Evolutionary conservation across 805 yeast genomes (phyloP), one percentile per base, ranked within the genome.

Genomic region (Kodamaea fukazawae): DNA sequence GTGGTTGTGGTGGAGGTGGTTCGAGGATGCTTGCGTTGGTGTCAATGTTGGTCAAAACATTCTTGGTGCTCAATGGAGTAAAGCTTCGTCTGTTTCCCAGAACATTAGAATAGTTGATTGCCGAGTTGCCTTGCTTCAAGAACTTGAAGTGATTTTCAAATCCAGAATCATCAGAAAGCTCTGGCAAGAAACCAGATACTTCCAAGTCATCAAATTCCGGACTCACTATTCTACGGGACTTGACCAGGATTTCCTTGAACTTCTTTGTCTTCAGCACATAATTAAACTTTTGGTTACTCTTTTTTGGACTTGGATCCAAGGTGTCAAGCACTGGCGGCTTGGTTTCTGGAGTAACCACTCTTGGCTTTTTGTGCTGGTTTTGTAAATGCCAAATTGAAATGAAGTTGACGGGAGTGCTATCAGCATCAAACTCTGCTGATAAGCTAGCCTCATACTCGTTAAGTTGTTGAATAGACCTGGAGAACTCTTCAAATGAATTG

Each of bases 91-190:
- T 49, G 34, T 55, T 41, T 12, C 53, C 55, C 8, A 43, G 18
- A 17, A 38, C 44, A 36, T 48, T 52, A 3, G 54, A 43, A 29
- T 40, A 46, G 18, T 49, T 45, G 16, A 47, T 33, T 10, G 37
- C 15, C 8, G 54, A 43, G 18, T 47, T 42, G 20, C 48, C 47
- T 25, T 44, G 43, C 29, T 49, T 49, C 39, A 70, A 60, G 13
- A 58, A 58, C 20, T 57, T 56, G 50, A 75, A 72, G 32, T 71
- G 73, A 34, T 57, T 56, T 34, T 64, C 77, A 51, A 75, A 69
- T 11, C 74, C 78, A 2, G 79, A 73, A 32, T 72, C 74, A 26
- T 63, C 64, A 1, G 76, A 66, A 18, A 73, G 36, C 44, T 75
- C 75, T 3, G 79, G 79, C 36, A 75, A 58, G 29, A 67, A 60